Evolutionary conservation across 257 asterid species (phyloP), one percentile per base, ranked within the genome.

Genomic region (Solanum chmielewskii): DNA sequence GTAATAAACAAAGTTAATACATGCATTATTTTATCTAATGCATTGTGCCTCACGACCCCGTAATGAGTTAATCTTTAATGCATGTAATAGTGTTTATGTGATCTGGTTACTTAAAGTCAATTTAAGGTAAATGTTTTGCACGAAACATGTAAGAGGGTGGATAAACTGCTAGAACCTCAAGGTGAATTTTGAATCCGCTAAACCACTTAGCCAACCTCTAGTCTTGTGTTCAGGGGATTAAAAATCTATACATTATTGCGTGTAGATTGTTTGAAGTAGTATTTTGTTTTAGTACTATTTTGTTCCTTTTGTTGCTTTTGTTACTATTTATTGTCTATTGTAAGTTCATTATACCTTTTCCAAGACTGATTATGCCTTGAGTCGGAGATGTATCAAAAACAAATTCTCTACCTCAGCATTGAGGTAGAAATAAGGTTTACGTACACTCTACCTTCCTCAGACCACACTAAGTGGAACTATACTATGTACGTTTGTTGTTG

Each of bases 401-500:
- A 16, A 0, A 4, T 4, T 52, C 62, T 52, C 62, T 52, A 52
- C 62, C 62, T 52, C 23, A 52, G 23, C n/a, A 52, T 8, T 52
- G n/a, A 52, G 62, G 0, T 52, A 0, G 62, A 52, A 10, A 16
- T 52, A 52, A 52, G 4, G 62, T 52, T 0, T 52, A 23, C 0
- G n/a, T 18, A 52, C n/a, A 18, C 62, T 52, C 62, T 52, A 52
- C 4, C 62, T 23, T 52, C 62, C 0, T 18, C n/a, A 52, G n/a
- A 52, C 62, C 62, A 18, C n/a, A 52, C 62, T 52, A 52, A 52
- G 23, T 52, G 23, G n/a, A 2, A 52, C 62, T 52, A 6, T 52
- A 52, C n/a, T 52, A 52, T 23, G 62, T 52, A 18, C 6, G n/a
- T 16, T 16, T 52, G 60, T 52, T 52, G 62, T 9, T n/a, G 29